A percentile compares a stretch with the other conserved stretches of the same genome.
Evolutionary conservation across 345 rosid genomes (phyloP).

Genomic region (Luvunga scandens): DNA sequence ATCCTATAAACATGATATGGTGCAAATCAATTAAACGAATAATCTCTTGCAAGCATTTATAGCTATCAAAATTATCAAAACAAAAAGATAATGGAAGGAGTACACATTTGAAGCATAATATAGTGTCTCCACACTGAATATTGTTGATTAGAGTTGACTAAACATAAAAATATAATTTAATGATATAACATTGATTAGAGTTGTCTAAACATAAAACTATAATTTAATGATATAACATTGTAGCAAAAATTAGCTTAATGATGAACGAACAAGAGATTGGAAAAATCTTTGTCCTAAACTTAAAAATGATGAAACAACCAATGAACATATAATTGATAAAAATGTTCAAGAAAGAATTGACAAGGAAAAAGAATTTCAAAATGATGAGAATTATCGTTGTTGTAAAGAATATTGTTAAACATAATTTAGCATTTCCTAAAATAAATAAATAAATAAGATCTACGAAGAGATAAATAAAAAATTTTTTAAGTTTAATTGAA

Average conservation of each 20-base stretch:
- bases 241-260: not conserved
- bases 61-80: not conserved
- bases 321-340: too few relatives aligned
- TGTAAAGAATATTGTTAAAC: too few relatives aligned
- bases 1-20: too few relatives aligned
- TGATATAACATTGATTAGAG: too few relatives aligned
- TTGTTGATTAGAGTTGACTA: not conserved
- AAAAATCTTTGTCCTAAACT: not conserved
- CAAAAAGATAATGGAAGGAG: not conserved
- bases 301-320: too few relatives aligned
- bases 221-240: too few relatives aligned
- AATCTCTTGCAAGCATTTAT: not conserved
- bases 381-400: too few relatives aligned
- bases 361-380: too few relatives aligned
- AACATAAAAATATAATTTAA: not conserved
- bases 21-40: conserved; percentile 16
- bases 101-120: not conserved
- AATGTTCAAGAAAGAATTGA: too few relatives aligned
- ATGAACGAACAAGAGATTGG: not conserved
- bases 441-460: not conserved
- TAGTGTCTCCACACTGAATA: not conserved
- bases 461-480: not conserved
- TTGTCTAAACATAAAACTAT: not conserved
- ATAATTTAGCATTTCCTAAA: not conserved
- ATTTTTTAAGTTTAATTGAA: not conserved